Base-by-base conservation (phyloP, 2,329 filamentous ascomycete species). In the Rasamsonia emersonii region DNA sequence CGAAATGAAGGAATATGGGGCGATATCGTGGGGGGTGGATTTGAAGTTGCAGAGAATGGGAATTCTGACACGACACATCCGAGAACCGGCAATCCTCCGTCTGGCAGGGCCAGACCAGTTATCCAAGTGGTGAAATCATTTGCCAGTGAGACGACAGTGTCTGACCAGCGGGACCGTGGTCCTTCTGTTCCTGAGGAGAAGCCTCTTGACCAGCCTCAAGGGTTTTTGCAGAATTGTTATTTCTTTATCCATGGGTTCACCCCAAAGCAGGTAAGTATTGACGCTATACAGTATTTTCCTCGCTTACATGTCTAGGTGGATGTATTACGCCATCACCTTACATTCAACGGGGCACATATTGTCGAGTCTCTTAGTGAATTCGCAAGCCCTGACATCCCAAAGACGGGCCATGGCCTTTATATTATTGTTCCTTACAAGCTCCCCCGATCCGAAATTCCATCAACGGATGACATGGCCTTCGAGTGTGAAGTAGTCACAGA, bases 1-100 rank as follows among this genome's bases (percentile, higher is more conserved):
- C 86, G 95, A 49, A 81, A 79, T 44, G 78, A 88, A 46, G 78
- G 76, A 17, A 71, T 96, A n/a, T 96, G 89, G 89, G 81, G 81
- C 4, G 85, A 93, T 47, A 93, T 98, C 37, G 72, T 91, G 15
- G 77, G 77, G 34, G 49, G 46, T 10, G 56, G 54, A 2, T 51
- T 53, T 28, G 46, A 47, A 16, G 45, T 42, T n/a, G 40, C 39
- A 13, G 49, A 51, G 18, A 37, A 37, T 21, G 46, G 44, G 27
- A 45, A 33, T 30, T 42, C 52, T 18, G 38, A 39, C 24, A 53
- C 47, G 28, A 51, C 46, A 32, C 47, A 45, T 37, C 53, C 37
- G 28, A 41, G 32, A 37, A 28, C 46, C 25, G 35, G 48, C 40
- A 40, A 30, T 30, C 24, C 24, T 14, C 34, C 35, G 33, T 26